Evolutionary conservation across 2,329 filamentous ascomycete genomes (phyloP).

Genomic region (Aspergillus persii): DNA sequence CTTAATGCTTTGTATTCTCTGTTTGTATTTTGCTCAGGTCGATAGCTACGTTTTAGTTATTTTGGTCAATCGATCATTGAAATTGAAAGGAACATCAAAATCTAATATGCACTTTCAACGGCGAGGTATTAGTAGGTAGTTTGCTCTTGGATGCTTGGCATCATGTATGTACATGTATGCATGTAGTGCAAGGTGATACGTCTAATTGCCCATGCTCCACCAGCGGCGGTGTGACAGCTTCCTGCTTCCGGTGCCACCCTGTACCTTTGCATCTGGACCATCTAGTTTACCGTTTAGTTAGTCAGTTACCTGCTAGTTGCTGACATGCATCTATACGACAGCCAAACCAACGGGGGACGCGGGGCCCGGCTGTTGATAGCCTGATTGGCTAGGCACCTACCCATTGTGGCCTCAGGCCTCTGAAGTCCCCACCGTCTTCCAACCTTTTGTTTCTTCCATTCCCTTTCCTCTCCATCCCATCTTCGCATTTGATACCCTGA

Average conservation of each 20-base stretch:
- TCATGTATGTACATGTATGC: neutral
- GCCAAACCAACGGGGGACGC: too few species aligned
- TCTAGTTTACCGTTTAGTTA: too few species aligned
- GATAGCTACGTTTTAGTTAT: neutral
- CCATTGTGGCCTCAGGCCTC: neutral
- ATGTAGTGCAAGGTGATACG: neutral
- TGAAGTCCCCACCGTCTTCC: neutral
- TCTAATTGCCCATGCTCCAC: neutral
- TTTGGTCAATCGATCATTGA: neutral
- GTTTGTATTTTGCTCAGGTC: neutral
- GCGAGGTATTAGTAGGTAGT: neutral
- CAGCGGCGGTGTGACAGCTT: neutral
- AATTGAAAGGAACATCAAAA: neutral
- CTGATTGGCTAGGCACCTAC: neutral
- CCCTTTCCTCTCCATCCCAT: neutral
- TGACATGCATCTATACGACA: neutral
- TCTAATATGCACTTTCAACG: neutral
- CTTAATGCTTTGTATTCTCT: neutral
- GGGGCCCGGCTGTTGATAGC: neutral
- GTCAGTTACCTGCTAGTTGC: too few species aligned
- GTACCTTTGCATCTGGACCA: too few species aligned
- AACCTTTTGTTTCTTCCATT: neutral
- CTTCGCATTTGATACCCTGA: neutral
- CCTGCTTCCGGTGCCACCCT: too few species aligned
- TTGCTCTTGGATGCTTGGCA: neutral